Evolutionary conservation across 2,329 filamentous ascomycete species (phyloP).

Genomic region (Pyricularia grisea): DNA sequence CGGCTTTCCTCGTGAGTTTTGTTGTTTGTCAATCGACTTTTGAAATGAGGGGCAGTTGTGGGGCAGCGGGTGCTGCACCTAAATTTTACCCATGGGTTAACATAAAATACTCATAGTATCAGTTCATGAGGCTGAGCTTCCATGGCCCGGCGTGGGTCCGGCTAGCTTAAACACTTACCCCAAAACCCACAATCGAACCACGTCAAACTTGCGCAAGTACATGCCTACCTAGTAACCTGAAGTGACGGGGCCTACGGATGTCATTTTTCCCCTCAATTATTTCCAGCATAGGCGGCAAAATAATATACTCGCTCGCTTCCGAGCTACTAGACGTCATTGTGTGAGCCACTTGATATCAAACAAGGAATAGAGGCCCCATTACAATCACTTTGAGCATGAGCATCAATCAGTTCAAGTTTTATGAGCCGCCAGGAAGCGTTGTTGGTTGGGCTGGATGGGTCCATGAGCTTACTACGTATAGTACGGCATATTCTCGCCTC

Average conservation of each 20-base stretch:
- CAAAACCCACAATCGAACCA: background rate
- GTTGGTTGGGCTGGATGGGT: background rate
- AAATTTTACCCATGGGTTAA: background rate
- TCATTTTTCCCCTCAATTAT: background rate
- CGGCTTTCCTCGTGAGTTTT: background rate
- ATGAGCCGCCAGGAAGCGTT: background rate
- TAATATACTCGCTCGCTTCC: background rate
- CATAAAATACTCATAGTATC: background rate
- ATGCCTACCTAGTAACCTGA: too few relatives aligned
- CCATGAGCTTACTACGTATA: background rate
- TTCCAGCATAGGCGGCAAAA: background rate
- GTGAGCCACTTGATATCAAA: too few relatives aligned
- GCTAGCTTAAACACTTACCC: background rate
- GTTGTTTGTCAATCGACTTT: background rate
- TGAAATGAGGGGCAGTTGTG: background rate
- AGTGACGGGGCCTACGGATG: background rate
- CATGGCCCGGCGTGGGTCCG: background rate
- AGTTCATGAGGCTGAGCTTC: background rate
- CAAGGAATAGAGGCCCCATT: too few relatives aligned
- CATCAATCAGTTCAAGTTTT: background rate
- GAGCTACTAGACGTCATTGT: background rate
- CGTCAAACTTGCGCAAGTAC: too few relatives aligned
- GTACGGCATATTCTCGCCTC: background rate
- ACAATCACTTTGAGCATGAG: too few relatives aligned
- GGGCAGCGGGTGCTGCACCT: background rate